phyloP scores from a whole-genome alignment of 2,329 filamentous ascomycete species.

The Thelonectria olida region DNA sequence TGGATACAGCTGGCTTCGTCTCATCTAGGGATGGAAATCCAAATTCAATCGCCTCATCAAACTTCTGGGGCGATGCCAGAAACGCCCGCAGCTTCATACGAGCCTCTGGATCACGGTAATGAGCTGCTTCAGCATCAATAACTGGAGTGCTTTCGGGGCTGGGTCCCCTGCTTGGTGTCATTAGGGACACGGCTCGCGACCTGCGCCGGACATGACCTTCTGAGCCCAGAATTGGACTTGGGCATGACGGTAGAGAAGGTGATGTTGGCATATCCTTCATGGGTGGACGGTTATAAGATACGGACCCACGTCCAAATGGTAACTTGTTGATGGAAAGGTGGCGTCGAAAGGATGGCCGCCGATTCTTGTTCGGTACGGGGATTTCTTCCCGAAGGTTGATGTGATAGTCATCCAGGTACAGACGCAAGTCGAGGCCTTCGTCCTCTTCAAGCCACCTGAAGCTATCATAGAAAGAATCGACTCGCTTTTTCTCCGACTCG shows the following conservation, averaged over 20 bases:
- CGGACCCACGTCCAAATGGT: constrained; percentile 66
- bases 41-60: constrained; percentile 94
- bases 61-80: constrained; percentile 89
- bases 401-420: constrained; percentile 77
- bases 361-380: constrained; percentile 53
- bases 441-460: constrained; percentile 81
- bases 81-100: constrained; percentile 86
- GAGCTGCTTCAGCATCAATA: constrained; percentile 77
- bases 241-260: constrained; percentile 33
- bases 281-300: constrained; percentile 58
- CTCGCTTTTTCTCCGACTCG: constrained; percentile 42
- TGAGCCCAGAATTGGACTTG: constrained; percentile 32
- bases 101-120: constrained; percentile 92
- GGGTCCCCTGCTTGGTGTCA: constrained; percentile 56
- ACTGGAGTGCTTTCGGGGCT: constrained; percentile 34
- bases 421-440: constrained; percentile 72
- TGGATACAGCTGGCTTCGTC: constrained; percentile 44
- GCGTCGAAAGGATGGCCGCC: constrained; percentile 72
- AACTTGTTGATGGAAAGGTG: constrained; percentile 77
- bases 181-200: constrained; percentile 65
- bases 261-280: constrained; percentile 51
- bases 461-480: constrained; percentile 70
- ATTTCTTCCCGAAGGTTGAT: constrained; percentile 65
- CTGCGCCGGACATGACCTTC: constrained; percentile 56
- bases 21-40: constrained; percentile 79